Evolutionary conservation across 2,329 filamentous ascomycete species (phyloP), one percentile per base, ranked within the genome.

Genomic region (Cladosporium sp.): DNA sequence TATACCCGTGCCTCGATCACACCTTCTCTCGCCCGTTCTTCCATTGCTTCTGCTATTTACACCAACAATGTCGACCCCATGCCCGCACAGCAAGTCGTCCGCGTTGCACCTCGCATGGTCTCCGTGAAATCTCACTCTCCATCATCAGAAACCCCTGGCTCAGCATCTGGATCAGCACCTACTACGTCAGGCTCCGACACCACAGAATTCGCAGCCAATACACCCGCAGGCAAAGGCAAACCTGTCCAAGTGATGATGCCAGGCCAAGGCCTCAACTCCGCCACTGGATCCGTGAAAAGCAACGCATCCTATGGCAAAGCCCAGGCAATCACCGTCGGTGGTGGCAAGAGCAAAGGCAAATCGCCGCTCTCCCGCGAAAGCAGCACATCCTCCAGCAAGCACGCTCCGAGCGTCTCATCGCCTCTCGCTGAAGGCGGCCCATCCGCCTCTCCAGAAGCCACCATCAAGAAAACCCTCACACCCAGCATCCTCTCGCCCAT

Each of bases 41-140:
- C 82, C 70, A 89, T 97, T 63, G 92, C 92, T 3, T 96, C 92
- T 1, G 97, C 93, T 19, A 91, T 96, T 55, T 97, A 97, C 71
- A 89, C 91, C 65, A 93, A 92, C 77, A 91, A 95, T 69, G 92
- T 90, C 15, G 86, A 96, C 55, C 85, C 96, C 66, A 77, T 88
- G 58, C 88, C 92, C 0, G 91, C 92, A 0, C 91, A 94, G 69
- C 94, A 92, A 55, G 89, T 90, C 60, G 89, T 93, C 71, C 86
- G 92, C 61, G 89, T 89, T 64, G 95, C 94, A 75, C 91, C 94
- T 9, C 92, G 91, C 37, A 88, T 97, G 70, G 92, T 99, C 71
- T 96, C 90, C 68, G 92, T 99, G 64, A 94, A 91, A 59, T 63
- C 63, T n/a, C 61, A 30, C 9, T 54, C 57, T 15, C 50, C 49